Conservation (phyloP, 2,329 filamentous ascomycete genomes). For the Penicillium brevicompactum region DNA sequence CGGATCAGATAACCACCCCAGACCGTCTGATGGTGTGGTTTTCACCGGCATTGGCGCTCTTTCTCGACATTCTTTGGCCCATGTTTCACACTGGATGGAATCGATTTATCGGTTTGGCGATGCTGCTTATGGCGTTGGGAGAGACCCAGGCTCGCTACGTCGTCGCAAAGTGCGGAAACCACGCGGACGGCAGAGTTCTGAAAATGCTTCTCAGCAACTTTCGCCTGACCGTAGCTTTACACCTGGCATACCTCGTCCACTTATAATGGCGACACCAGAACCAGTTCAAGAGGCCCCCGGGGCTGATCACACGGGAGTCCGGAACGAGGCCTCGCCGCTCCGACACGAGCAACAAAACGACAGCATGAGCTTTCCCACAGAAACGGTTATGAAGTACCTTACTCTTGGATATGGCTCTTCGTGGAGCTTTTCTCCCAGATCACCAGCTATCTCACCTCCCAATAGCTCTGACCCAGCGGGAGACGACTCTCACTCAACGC, state of each 20-base stretch:
- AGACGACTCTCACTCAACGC: slow-evolving; percentile 13
- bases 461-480: slow-evolving; percentile 28
- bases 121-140: slow-evolving; percentile 79
- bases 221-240: slow-evolving; percentile 30
- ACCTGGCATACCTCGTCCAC: slow-evolving; percentile 48
- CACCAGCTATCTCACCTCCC: slow-evolving; percentile 27
- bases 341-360: slow-evolving; percentile 27
- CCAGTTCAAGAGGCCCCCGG: slow-evolving; percentile 16
- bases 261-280: slow-evolving; percentile 33
- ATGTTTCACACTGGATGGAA: slow-evolving; percentile 83
- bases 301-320: slow-evolving; percentile 15
- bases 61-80: slow-evolving; percentile 69
- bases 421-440: slow-evolving; percentile 46
- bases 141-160: slow-evolving; percentile 72
- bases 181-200: slow-evolving; percentile 22
- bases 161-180: slow-evolving; percentile 44
- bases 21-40: slow-evolving; percentile 77
- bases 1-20: slow-evolving; percentile 68
- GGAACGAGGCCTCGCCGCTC: slow-evolving; percentile 18
- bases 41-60: slow-evolving; percentile 80
- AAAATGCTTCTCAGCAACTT: slow-evolving; percentile 15
- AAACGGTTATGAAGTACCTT: slow-evolving; percentile 52
- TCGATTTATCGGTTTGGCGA: slow-evolving; percentile 83
- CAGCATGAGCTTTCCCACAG: slow-evolving; percentile 39
- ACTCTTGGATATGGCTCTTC: slow-evolving; percentile 53